Base-by-base conservation (phyloP, 805 yeast species). In the Cyberlindnera petersonii region DNA sequence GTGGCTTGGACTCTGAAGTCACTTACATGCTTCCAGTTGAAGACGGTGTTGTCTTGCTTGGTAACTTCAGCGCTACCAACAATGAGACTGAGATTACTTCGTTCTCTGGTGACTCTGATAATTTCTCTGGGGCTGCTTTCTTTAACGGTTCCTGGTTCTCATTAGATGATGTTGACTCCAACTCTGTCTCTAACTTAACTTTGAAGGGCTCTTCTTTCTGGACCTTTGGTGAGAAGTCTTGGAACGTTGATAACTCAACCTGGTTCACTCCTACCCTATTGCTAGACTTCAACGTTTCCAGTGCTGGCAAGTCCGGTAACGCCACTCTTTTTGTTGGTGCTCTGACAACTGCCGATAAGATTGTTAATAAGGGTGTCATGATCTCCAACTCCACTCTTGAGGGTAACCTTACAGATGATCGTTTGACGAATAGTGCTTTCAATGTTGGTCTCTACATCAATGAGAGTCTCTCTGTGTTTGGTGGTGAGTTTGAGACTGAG, bases 401-500 rank as follows among this genome's bases (percentile, higher is more conserved):
- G 8, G 50, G 55, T 8, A 61, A 48, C 29, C 37, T 53, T 17
- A 53, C 54, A 2, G 11, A 26, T 21, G 49, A 47, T 23, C 15
- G 37, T 3, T 18, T 46, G 23, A n/a, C 33, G 3, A 20, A 52
- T 32, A 51, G 58, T 32, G 24, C 49, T 2, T 43, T 69, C 18
- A 47, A 56, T 35, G 45, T 56, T 36, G 78, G 74, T 11, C 47
- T 59, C 2, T 69, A 58, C 44, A 49, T 69, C 33, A 81, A 84
- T 54, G 63, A 64, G 10, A 56, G 79, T 0, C 44, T 71, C 9
- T 62, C 79, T 28, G 72, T 74, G 0, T 59, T 83, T 34, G 88
- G 85, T 8, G 93, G 91, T 16, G 58, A 63, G 4, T 79, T 81
- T 51, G 55, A 52, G 8, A 49, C 50, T 6, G 56, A 56, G 39